Evolutionary conservation across 2,329 filamentous ascomycete species (phyloP).

Genomic region (Alternaria panax): DNA sequence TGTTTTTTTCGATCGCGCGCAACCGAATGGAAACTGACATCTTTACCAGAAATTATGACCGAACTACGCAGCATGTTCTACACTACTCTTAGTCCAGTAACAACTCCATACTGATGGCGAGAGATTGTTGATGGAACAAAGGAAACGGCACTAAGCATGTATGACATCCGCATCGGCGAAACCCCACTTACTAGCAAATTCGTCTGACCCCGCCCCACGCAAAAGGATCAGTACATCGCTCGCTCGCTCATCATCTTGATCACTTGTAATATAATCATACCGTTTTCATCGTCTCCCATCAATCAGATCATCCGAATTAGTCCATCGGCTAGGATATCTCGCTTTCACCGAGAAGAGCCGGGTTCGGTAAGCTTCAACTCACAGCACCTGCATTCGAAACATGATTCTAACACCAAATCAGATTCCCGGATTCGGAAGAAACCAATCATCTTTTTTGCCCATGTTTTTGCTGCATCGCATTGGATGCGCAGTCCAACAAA

Average conservation of each 20-base stretch:
- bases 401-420: neutral
- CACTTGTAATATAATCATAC: no score
- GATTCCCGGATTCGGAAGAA: conserved; percentile 12
- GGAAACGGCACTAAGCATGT: neutral
- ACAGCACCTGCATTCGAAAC: neutral
- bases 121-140: no score
- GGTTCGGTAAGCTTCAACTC: conserved; percentile 1
- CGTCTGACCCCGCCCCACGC: neutral
- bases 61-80: neutral
- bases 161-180: neutral
- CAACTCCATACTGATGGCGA: neutral
- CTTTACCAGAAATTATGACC: no score
- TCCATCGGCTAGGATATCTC: conserved; percentile 20
- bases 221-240: no score
- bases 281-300: neutral
- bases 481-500: neutral
- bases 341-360: conserved; percentile 19
- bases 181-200: neutral
- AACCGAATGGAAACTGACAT: neutral
- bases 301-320: conserved; percentile 8
- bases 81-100: neutral
- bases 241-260: no score
- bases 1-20: neutral
- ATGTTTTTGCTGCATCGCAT: neutral
- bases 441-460: neutral